Percentiles rank a stretch among this genome's conserved stretches.
Evolutionary conservation across 441 rosid genomes (phyloP).

Genomic region (Adansonia gregorii): DNA sequence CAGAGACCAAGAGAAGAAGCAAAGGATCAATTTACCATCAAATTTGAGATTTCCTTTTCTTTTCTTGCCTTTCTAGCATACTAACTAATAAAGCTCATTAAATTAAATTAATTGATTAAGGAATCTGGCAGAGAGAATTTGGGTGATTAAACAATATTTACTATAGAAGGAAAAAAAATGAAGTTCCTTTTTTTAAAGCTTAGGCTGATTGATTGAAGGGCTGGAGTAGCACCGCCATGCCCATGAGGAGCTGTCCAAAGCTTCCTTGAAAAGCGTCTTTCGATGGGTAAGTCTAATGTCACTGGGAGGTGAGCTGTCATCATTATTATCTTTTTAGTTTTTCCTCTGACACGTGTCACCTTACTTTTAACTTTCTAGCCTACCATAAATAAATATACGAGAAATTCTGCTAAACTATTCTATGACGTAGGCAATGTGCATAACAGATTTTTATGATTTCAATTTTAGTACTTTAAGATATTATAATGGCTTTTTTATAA

Average conservation of each 20-base stretch:
- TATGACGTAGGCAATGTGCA: background rate
- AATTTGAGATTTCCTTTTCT: background rate
- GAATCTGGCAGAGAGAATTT: background rate
- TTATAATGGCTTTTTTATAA: too few species aligned
- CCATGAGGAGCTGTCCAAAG: constrained; percentile 12
- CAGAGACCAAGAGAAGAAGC: constrained; percentile 10
- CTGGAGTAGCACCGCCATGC: constrained; percentile 16
- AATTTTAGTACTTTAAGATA: too few species aligned
- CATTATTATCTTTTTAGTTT: background rate
- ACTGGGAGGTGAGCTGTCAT: constrained; percentile 20
- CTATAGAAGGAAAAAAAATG: background rate
- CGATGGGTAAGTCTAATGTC: constrained; percentile 1
- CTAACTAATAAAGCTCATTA: background rate
- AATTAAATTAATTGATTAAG: background rate
- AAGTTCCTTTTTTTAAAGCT: constrained; percentile 6
- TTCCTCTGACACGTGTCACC: constrained; percentile 4
- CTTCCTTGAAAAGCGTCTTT: constrained; percentile 13
- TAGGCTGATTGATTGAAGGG: background rate
- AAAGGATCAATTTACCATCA: constrained; percentile 7
- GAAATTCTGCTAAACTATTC: background rate
- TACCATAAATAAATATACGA: too few species aligned
- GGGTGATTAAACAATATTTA: background rate
- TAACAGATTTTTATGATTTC: too few species aligned
- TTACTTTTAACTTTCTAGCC: background rate
- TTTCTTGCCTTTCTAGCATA: background rate